phyloP scores from a whole-genome alignment of 768 basidiomycete genomes.

The Xerocomus spinulosus region DNA sequence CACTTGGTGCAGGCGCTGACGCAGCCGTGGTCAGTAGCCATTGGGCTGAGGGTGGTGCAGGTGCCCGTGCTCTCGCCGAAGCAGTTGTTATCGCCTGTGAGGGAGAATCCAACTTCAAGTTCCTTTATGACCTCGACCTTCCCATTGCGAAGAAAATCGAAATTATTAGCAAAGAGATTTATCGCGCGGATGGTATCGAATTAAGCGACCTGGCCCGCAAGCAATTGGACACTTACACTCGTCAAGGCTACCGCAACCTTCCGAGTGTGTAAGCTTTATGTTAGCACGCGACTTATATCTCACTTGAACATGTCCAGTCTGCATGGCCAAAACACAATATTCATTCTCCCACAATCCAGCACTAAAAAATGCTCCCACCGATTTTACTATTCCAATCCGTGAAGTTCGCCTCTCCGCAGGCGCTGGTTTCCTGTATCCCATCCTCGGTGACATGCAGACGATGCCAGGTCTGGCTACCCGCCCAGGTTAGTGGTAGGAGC shows the following conservation, averaged over 20 bases:
- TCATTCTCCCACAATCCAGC: conserved; percentile 95
- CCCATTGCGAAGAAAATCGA: conserved; percentile 86
- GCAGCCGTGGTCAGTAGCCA: conserved; percentile 94
- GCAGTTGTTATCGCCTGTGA: conserved; percentile 88
- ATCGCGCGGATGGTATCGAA: conserved; percentile 88
- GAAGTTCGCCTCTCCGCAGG: conserved; percentile 86
- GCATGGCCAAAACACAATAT: conserved; percentile 97
- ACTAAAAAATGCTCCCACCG: conserved; percentile 85
- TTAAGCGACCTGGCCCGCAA: conserved; percentile 79
- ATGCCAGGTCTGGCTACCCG: conserved; percentile 96
- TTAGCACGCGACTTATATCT: conserved; percentile 3
- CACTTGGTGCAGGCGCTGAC: conserved; percentile 85
- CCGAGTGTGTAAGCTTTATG: conserved; percentile 53
- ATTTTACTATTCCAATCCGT: conserved; percentile 90
- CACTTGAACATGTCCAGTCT: conserved; percentile 49
- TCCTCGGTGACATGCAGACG: conserved; percentile 95
- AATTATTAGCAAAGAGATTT: conserved; percentile 85
- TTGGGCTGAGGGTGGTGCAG: conserved; percentile 94
- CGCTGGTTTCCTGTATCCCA: conserved; percentile 92
- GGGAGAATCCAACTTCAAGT: conserved; percentile 79
- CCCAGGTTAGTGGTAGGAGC: conserved; percentile 52
- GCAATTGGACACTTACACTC: conserved; percentile 88
- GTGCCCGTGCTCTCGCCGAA: conserved; percentile 85
- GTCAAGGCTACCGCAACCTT: conserved; percentile 76
- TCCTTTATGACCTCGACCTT: conserved; percentile 83